Evolutionary conservation across 306 rosid genomes (phyloP).

Genomic region (Astragalus glycyphyllos): DNA sequence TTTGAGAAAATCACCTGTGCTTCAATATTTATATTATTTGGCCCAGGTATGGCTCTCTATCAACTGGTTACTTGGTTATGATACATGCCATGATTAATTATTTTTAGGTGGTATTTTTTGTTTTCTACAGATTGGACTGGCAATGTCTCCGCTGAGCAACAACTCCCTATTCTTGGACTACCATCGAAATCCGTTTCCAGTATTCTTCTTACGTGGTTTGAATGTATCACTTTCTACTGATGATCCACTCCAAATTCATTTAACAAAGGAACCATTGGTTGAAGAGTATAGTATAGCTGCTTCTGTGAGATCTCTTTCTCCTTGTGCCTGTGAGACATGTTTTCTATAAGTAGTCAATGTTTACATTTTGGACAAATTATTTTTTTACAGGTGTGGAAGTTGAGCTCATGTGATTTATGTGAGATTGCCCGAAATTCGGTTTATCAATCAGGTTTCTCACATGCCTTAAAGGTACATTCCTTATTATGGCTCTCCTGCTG

Average conservation of each 20-base stretch:
- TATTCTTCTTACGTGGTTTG: constrained; percentile 89
- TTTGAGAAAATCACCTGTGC: constrained; percentile 94
- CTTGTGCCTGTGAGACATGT: background rate
- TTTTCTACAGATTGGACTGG: constrained; percentile 78
- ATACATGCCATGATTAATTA: constrained; percentile 9
- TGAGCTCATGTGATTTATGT: constrained; percentile 95
- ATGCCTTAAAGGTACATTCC: constrained; percentile 80
- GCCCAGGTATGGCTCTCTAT: constrained; percentile 68
- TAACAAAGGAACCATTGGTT: constrained; percentile 96
- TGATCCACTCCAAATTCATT: constrained; percentile 98
- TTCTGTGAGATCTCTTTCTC: constrained; percentile 73
- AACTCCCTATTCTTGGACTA: constrained; percentile 94
- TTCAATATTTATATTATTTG: constrained; percentile 87
- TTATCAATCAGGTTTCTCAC: constrained; percentile 94
- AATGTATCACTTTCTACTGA: constrained; percentile 98
- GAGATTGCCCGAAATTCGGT: constrained; percentile 98
- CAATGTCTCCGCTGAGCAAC: constrained; percentile 98
- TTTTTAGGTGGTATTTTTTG: constrained; percentile 24
- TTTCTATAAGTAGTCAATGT: background rate
- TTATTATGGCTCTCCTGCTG: background rate
- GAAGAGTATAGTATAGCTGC: constrained; percentile 99
- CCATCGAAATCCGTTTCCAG: constrained; percentile 93
- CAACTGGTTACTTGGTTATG: constrained; percentile 35
- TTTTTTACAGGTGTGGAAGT: constrained; percentile 83
- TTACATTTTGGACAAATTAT: constrained; percentile 25